Base-by-base conservation (phyloP, 2,329 filamentous ascomycete genomes). In the Sporothrix sp. region DNA sequence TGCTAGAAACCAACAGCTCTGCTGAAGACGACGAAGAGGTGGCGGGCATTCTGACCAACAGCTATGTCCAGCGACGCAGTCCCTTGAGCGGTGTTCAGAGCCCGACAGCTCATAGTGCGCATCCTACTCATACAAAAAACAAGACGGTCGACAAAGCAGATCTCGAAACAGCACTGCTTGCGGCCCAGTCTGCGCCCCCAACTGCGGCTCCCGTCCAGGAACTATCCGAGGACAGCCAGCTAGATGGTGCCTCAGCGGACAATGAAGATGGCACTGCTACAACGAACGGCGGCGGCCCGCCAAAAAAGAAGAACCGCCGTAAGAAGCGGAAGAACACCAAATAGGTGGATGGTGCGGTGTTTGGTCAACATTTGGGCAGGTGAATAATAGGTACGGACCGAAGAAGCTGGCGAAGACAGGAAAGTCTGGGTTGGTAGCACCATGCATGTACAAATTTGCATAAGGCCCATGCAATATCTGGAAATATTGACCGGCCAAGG, bases 1-100 rank as follows among this genome's bases (percentile, higher is more conserved):
- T 91, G 1, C 71, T 91, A 11, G 65, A 67, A 53, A 66, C 64
- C 7, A 62, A 57, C 2, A 65, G 62, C 53, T 65, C 65, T 11
- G 59, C 60, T 9, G 64, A 67, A n/a, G 64, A 67, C 9, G 66
- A 68, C 3, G 62, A 66, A 3, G 65, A 57, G 18, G 50, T 20
- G 18, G 47, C 48, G 5, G 30, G 47, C n/a, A 27, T 43, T 32
- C 9, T 42, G 10, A 33, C 33, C 20, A 45, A 27, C 28, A 36
- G 35, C 21, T 32, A 16, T 20, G 13, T 32, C 8, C 45, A 45
- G 7, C 51, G 28, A 3, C 44, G 32, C 16, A 28, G 25, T 35
- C 52, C 27, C n/a, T 42, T 16, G 18, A 51, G 23, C 42, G 48
- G 35, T 30, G 27, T 43, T 20, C 48, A 36, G 6, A 53, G 48